Evolutionary conservation across 768 basidiomycete species (phyloP), one percentile per base, ranked within the genome.

Genomic region (Boletus reticulatus): DNA sequence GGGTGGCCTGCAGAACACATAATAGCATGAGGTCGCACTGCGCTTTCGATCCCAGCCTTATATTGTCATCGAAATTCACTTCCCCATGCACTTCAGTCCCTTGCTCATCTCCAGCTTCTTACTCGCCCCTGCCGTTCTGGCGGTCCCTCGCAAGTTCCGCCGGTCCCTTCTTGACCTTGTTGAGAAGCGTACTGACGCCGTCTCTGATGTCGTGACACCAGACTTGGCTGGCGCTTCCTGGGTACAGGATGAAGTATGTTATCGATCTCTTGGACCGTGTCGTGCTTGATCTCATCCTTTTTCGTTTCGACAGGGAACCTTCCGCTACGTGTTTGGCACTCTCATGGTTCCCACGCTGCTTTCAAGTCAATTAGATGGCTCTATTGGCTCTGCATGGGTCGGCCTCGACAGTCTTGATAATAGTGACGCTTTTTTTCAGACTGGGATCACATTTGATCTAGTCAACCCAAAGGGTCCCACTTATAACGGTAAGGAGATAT

Each of bases 361-460:
- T 14, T 38, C 19, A 10, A 54, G 59, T 22, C 0, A 14, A 6
- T n/a, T n/a, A n/a, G 2, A 1, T 3, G 31, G 32, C 9, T 4
- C 24, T n/a, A 27, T 43, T 42, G 43, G 43, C 5, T 14, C 42
- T 45, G 29, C 34, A 14, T 58, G 47, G 55, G 50, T 57, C 1
- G 56, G 56, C 11, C 39, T 62, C 17, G 56, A 62, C 20, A 55
- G 55, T 3, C n/a, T n/a, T n/a, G n/a, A n/a, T n/a, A n/a, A 14
- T 27, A 6, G 6, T 27, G 39, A 14, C n/a, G 27, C 20, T 20
- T 20, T 59, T 20, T 20, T 59, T 14, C 49, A 43, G 41, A 36
- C 46, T 5, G 61, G 61, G 6, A 5, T 62, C 38, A 1, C 11
- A 3, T 57, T 1, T 14, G 17, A 4, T 16, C n/a, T 39, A 39